A percentile compares a stretch with the other conserved stretches of the same genome.
Evolutionary conservation across 805 yeast species (phyloP).

Genomic region (Zygoascus flipseniorum): DNA sequence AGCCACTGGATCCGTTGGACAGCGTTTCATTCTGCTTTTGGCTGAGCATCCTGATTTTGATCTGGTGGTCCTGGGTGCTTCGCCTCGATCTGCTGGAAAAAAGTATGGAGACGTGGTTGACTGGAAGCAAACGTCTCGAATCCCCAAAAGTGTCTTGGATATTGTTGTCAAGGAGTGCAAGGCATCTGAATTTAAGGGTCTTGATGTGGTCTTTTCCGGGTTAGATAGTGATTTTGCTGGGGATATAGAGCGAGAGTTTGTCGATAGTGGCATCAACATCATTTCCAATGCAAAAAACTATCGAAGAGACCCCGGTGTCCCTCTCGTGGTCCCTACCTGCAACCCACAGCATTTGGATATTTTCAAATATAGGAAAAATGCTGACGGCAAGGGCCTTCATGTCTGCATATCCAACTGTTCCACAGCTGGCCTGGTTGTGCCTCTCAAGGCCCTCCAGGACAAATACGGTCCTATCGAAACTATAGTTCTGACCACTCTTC

Average conservation of each 20-base stretch:
- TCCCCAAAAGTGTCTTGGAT: constrained; percentile 60
- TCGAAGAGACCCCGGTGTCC: constrained; percentile 80
- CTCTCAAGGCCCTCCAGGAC: constrained; percentile 88
- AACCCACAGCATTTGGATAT: constrained; percentile 84
- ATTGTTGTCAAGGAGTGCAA: constrained; percentile 72
- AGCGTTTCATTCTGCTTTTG: constrained; percentile 79
- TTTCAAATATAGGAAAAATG: constrained; percentile 49
- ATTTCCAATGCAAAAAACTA: constrained; percentile 95
- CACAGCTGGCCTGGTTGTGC: constrained; percentile 96
- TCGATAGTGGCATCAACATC: constrained; percentile 70
- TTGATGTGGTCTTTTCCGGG: constrained; percentile 94
- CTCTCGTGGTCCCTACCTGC: constrained; percentile 90
- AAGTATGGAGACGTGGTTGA: constrained; percentile 73
- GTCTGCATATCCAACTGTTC: constrained; percentile 97
- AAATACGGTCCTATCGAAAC: constrained; percentile 83
- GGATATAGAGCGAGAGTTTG: constrained; percentile 77
- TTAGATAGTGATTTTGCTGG: constrained; percentile 92
- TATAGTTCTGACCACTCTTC: constrained; percentile 84
- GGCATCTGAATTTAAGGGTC: constrained; percentile 66
- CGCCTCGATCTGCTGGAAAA: constrained; percentile 89
- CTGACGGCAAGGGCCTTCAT: constrained; percentile 63
- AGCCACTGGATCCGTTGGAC: constrained; percentile 98
- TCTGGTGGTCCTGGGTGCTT: constrained; percentile 81
- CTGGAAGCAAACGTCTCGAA: constrained; percentile 86
- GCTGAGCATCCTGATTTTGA: constrained; percentile 87